Base-by-base conservation (phyloP, 495 filamentous ascomycete genomes). In the Ascodesmis nigricans region DNA sequence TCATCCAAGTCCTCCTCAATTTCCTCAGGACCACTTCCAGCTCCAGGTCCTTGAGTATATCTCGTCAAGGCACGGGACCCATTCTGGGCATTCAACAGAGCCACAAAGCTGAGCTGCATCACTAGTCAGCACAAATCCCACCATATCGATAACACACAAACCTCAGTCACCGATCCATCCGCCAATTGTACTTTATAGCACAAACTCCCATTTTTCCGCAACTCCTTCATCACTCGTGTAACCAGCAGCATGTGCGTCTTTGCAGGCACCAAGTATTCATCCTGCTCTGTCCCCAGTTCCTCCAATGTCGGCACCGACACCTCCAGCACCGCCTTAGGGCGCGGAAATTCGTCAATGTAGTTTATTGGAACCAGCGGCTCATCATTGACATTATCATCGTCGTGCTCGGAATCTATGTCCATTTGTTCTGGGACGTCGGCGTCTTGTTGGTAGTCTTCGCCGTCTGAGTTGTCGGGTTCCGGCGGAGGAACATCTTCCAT, bases 121-220 rank as follows among this genome's bases (percentile, higher is more conserved):
- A n/a, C n/a, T n/a, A n/a, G n/a, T n/a, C n/a, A n/a, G n/a, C n/a
- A n/a, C n/a, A n/a, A n/a, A n/a, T n/a, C n/a, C n/a, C n/a, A n/a
- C n/a, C n/a, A n/a, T n/a, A n/a, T n/a, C n/a, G n/a, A n/a, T n/a
- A n/a, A n/a, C n/a, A n/a, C n/a, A n/a, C n/a, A n/a, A n/a, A n/a
- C n/a, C n/a, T n/a, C n/a, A n/a, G n/a, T n/a, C n/a, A n/a, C 28
- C 10, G 35, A 36, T 10, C 43, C 22, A 13, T 45, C 43, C 2
- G 21, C 17, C 18, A 45, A 46, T 15, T 30, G 23, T n/a, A 31
- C 39, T 9, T 11, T 16, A 18, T 46, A 46, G 31, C 35, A 46
- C 8, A 46, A 11, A 2, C 27, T 41, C 1, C 28, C 35, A 7
- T 33, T 31, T 11, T 21, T 28, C 5, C 18, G 27, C 8, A 39